Base-by-base conservation (phyloP, 2,329 filamentous ascomycete species). In the Alternaria hordeiaustralica region DNA sequence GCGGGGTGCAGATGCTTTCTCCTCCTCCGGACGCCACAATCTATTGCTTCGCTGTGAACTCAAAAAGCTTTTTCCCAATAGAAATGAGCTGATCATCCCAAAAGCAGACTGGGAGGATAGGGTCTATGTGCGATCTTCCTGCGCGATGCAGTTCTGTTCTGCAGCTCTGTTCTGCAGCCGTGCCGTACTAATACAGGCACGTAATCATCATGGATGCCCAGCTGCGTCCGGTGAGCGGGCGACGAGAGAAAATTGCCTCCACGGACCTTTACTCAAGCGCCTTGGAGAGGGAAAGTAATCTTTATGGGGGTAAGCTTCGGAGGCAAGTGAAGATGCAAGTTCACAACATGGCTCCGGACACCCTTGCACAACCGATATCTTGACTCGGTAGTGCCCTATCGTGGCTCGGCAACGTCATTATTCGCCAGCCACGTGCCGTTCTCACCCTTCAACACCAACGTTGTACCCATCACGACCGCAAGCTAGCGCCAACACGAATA, bases 331-430 rank as follows among this genome's bases (percentile, higher is more conserved):
- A 21, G 13, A 44, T 26, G 13, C 28, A 26, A 25, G 56, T 43
- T 45, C 30, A 15, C 49, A 20, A 21, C 41, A 58, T 44, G 49
- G 44, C 55, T 47, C 36, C 20, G 28, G 20, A 53, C 33, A 58
- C 18, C 46, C 55, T 30, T 45, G 56, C 30, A 20, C 20, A 20
- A 49, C 25, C 56, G 20, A 33, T 25, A 49, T 54, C 49, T 36
- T 44, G 60, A 49, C 49, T 60, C 55, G 60, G 20, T 21, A 23
- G 25, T 30, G 28, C 25, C 25, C 30, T 50, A 49, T 43, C n/a
- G 30, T n/a, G 41, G 43, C 60, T 63, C 44, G 60, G 60, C 60
- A 60, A 33, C 56, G 56, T 60, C 60, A 60, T 53, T 55, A 15
- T 36, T 55, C 41, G 49, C 56, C 49, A 51, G 44, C 43, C 56